Evolutionary conservation across 495 filamentous ascomycete genomes (phyloP).

Genomic region (Aspergillus wentii): DNA sequence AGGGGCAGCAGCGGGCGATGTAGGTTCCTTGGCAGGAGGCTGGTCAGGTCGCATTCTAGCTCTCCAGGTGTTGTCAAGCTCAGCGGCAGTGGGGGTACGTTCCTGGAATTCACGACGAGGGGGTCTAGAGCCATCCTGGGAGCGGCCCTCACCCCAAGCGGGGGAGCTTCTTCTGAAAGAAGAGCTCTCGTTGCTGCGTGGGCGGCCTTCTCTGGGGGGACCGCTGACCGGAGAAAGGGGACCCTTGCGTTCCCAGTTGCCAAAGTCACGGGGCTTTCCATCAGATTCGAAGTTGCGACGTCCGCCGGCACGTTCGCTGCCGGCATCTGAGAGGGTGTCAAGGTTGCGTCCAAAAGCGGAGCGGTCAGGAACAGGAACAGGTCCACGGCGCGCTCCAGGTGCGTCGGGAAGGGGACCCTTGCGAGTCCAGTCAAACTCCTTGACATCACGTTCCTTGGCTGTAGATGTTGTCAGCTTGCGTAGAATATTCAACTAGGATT

Average conservation of each 20-base stretch:
- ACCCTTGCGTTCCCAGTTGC: conserved; percentile 93
- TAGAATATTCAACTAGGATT: neutral
- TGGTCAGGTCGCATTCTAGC: conserved; percentile 74
- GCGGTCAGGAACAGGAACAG: conserved; percentile 44
- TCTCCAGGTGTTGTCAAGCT: conserved; percentile 84
- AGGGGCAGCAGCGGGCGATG: conserved; percentile 31
- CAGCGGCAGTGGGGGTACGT: conserved; percentile 74
- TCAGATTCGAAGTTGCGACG: conserved; percentile 61
- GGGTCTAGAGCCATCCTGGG: conserved; percentile 76
- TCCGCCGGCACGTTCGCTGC: conserved; percentile 45
- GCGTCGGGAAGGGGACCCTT: conserved; percentile 82
- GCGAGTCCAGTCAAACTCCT: conserved; percentile 73
- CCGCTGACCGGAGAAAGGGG: conserved; percentile 72
- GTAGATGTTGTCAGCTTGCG: conserved; percentile 23
- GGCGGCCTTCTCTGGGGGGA: conserved; percentile 59
- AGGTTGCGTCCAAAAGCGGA: conserved; percentile 44
- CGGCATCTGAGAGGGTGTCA: conserved; percentile 48
- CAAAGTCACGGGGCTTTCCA: conserved; percentile 79
- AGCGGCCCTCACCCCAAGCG: conserved; percentile 81
- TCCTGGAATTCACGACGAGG: conserved; percentile 78
- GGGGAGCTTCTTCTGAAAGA: conserved; percentile 64
- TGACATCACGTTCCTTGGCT: conserved; percentile 66
- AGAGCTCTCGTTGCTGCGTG: conserved; percentile 59
- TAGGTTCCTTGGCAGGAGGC: conserved; percentile 32
- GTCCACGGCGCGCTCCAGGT: conserved; percentile 41